Conservation (phyloP, 208 protist genomes). For the Acanthamoeba culbertsoni region DNA sequence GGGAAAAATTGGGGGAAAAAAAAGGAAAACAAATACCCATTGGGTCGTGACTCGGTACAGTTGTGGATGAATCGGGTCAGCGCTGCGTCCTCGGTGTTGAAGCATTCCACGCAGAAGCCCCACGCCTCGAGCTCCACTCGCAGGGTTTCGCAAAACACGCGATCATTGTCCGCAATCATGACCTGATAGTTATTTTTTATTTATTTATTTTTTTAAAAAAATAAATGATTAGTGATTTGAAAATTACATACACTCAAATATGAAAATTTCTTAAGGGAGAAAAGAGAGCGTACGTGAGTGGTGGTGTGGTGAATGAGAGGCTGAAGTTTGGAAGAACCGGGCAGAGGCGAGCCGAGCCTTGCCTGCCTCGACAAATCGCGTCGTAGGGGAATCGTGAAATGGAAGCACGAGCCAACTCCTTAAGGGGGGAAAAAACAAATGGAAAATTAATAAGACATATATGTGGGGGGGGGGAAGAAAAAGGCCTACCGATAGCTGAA, state of each 20-base stretch:
- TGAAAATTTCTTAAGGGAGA: background rate
- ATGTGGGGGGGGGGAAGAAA: background rate
- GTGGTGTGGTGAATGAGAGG: background rate
- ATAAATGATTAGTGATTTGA: background rate
- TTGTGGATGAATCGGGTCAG: background rate
- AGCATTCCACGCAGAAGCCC: slow-evolving; percentile 13
- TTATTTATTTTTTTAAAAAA: too few species aligned
- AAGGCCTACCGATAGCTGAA: background rate
- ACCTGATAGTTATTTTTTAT: too few species aligned
- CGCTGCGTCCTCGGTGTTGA: background rate
- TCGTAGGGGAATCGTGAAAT: slow-evolving; percentile 2
- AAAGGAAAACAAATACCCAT: background rate
- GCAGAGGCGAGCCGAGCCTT: background rate
- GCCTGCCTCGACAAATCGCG: background rate
- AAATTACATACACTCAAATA: background rate
- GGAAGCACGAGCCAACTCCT: slow-evolving; percentile 14
- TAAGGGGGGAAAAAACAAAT: background rate
- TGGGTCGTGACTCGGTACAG: background rate
- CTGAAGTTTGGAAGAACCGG: background rate
- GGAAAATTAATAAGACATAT: background rate
- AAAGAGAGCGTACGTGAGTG: background rate
- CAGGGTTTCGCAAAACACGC: slow-evolving; percentile 21
- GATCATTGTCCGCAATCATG: background rate
- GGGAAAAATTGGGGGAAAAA: background rate
- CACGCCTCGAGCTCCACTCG: slow-evolving; percentile 31